These are phyloP conservation scores for Umbelopsis ramanniana DNA, from an alignment of 192 early-diverging fungal genomes.

Conservation along the genomic window DNA sequence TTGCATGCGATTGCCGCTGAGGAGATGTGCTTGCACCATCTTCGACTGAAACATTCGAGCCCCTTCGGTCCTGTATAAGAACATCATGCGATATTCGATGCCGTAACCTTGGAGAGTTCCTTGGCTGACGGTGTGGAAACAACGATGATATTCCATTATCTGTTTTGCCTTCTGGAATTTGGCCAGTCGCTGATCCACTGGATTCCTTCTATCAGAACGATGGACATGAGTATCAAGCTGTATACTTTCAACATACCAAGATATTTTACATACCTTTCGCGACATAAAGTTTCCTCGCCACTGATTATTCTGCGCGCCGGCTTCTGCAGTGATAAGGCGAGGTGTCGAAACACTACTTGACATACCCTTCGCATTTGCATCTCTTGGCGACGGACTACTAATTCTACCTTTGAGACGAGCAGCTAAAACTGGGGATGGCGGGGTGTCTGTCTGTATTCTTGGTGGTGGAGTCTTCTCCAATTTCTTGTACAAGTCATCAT, in stretches of 20 bases:
- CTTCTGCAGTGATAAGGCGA: neutral
- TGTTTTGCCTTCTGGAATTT: neutral
- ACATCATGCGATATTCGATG: constrained; percentile 13
- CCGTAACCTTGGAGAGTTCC: constrained; percentile 1
- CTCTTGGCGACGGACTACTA: neutral
- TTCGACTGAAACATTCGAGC: neutral
- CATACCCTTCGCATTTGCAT: neutral
- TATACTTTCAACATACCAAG: neutral
- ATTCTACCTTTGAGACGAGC: neutral
- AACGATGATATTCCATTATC: neutral
- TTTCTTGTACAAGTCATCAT: constrained; percentile 44
- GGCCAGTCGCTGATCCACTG: neutral
- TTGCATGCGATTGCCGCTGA: neutral
- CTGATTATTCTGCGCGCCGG: neutral
- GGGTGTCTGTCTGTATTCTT: neutral
- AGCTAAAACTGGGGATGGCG: neutral
- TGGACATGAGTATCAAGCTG: neutral
- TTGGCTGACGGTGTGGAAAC: neutral
- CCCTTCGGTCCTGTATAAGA: neutral
- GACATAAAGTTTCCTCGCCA: neutral
- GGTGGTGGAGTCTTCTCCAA: neutral
- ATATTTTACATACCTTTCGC: neutral
- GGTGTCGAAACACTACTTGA: neutral
- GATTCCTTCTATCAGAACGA: neutral
- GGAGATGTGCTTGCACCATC: neutral